Base-by-base conservation (phyloP, 164 flowering plant species). In the Taxillus chinensis region DNA sequence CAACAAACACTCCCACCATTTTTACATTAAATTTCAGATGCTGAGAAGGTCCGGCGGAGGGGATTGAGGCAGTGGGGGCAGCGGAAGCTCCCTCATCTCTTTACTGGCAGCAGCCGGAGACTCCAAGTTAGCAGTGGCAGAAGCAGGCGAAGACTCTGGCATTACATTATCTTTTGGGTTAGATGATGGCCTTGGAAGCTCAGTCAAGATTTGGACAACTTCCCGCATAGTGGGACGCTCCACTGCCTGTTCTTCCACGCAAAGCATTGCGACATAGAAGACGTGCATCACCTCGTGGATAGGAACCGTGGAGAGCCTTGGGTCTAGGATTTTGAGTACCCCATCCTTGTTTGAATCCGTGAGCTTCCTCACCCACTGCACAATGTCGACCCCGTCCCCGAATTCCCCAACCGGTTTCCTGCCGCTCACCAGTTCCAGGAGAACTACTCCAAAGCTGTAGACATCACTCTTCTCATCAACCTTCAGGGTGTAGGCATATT, bases 201-300 rank as follows among this genome's bases (percentile, higher is more conserved):
- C 97, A 0, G 91, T 75, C 39, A 95, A 79, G 45, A 95, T 95
- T 57, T 95, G 99, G 37, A 95, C 97, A 0, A 95, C 99, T 67
- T 95, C 99, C 4, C 99, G 65, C 99, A 91, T 95, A 46, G 93
- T 95, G 15, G 99, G 99, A 5, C 99, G 85, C 66, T 89, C 96
- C 1, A 91, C 86, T 0, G 93, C 91, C 58, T 89, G 97, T 62
- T 95, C 99, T 68, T 91, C 99, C 0, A 95, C 99, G 43, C 99
- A 95, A 3, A 91, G 89, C 95, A 95, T 82, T 41, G 99, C 95
- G 0, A 95, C 97, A 42, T 89, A 89, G 82, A 95, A 95, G 2
- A 95, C 86, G 58, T 95, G 97, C 89, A 85, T 87, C 63, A 86
- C 92, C 52, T 91, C 97, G 15, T 91, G 83, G 62, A 91, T 71